Conservation (phyloP, 768 basidiomycete genomes). For the Epithele typhae region DNA sequence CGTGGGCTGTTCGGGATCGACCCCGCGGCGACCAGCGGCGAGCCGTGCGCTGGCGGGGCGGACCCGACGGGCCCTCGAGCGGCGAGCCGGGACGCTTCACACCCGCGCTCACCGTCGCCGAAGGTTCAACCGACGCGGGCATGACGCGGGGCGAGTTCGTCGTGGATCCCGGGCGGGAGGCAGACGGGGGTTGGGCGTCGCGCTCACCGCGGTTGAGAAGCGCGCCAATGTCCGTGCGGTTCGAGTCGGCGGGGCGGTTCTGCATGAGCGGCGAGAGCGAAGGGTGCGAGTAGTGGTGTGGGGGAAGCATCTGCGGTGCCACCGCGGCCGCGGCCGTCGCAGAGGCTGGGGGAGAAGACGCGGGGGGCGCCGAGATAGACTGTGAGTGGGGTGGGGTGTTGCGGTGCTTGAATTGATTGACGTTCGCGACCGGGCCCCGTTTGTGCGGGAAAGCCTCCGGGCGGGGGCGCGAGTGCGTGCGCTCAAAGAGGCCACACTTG, state of each 20-base stretch:
- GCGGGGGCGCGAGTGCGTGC: slow-evolving; percentile 73
- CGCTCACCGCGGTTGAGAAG: slow-evolving; percentile 34
- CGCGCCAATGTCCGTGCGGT: slow-evolving; percentile 40
- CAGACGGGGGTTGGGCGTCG: neutral
- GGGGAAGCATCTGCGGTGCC: slow-evolving; percentile 36
- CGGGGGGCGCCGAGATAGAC: slow-evolving; percentile 30
- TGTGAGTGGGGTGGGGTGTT: slow-evolving; percentile 43
- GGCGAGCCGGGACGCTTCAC: slow-evolving; percentile 14
- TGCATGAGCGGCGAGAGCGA: slow-evolving; percentile 43
- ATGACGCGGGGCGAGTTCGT: no score
- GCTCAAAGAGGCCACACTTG: slow-evolving; percentile 79
- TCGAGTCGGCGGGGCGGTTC: slow-evolving; percentile 8
- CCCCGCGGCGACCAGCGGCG: slow-evolving; percentile 9
- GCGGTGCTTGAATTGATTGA: slow-evolving; percentile 36
- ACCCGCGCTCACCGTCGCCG: no score
- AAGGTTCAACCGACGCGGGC: no score
- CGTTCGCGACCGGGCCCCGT: slow-evolving; percentile 58
- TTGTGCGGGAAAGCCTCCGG: slow-evolving; percentile 83
- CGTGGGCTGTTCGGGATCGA: slow-evolving; percentile 8
- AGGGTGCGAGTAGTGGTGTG: slow-evolving; percentile 49
- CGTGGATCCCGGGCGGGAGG: neutral
- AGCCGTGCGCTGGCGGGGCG: slow-evolving; percentile 10
- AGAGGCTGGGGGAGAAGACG: slow-evolving; percentile 14
- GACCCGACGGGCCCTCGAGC: slow-evolving; percentile 6
- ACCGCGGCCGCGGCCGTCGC: slow-evolving; percentile 18